Conservation (phyloP, 371 early-diverging fungal species). For the Mortierella sp. region DNA sequence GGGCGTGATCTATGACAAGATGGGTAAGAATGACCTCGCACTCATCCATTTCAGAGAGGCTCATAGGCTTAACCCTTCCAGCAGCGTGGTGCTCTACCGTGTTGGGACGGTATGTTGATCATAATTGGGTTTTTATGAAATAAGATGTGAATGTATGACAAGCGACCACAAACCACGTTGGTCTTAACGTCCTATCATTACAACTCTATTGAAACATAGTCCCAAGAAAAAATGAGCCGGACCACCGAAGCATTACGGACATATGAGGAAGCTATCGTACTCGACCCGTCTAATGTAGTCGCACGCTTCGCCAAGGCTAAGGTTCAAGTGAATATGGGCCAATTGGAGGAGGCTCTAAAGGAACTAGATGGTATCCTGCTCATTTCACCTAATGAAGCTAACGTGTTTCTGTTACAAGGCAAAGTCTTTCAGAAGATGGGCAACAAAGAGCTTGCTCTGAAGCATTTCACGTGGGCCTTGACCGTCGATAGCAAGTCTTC, state of each 20-base stretch:
- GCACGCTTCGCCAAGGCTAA: conserved; percentile 69
- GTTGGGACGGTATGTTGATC: conserved; percentile 66
- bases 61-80: conserved; percentile 69
- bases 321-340: conserved; percentile 62
- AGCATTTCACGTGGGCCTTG: conserved; percentile 71
- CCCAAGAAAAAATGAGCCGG: conserved; percentile 56
- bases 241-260: conserved; percentile 48
- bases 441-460: conserved; percentile 64
- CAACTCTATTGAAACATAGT: conserved; percentile 25
- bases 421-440: conserved; percentile 71
- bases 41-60: conserved; percentile 76
- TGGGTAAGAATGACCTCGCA: conserved; percentile 74
- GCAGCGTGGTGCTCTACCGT: conserved; percentile 69
- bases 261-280: conserved; percentile 51
- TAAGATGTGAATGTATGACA: neutral
- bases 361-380: conserved; percentile 64
- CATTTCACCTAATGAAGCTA: conserved; percentile 68
- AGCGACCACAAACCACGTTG: too few species aligned
- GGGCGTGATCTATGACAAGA: conserved; percentile 70
- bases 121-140: neutral
- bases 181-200: neutral
- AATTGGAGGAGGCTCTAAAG: conserved; percentile 66
- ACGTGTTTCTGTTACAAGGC: conserved; percentile 77
- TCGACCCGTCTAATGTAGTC: conserved; percentile 60
- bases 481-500: conserved; percentile 67